phyloP scores from a whole-genome alignment of 257 asterid species.

The Rubia yunnanensis region DNA sequence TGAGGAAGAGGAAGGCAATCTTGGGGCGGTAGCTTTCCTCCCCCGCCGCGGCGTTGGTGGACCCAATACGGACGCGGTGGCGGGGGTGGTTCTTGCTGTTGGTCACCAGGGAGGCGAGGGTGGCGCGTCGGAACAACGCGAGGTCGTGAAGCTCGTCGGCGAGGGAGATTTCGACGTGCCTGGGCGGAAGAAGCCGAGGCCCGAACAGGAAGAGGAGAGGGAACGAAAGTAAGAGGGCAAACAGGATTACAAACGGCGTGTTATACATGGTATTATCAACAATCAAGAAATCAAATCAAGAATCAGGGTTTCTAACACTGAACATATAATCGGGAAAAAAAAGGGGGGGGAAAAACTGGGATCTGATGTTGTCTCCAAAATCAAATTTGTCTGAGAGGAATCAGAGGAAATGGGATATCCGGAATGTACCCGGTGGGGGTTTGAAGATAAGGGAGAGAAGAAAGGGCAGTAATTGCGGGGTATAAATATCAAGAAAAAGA shows the following conservation, averaged over 20 bases:
- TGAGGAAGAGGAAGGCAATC: constrained; percentile 67
- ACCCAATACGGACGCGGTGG: constrained; percentile 17
- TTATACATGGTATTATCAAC: constrained; percentile 27
- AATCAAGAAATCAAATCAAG: neutral
- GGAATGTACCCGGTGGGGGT: neutral
- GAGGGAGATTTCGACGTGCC: constrained; percentile 27
- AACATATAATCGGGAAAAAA: too few species aligned
- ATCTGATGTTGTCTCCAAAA: neutral
- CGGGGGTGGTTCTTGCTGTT: constrained; percentile 1
- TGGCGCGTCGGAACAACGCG: constrained; percentile 54
- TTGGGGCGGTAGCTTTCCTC: constrained; percentile 29
- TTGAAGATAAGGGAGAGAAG: neutral
- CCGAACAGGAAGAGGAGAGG: constrained; percentile 41
- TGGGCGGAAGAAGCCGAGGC: constrained; percentile 39
- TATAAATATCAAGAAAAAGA: neutral
- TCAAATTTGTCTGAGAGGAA: neutral
- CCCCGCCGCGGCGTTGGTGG: constrained; percentile 11
- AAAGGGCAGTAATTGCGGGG: neutral
- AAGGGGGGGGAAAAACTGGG: neutral
- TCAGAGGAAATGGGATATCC: neutral
- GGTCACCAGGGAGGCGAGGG: constrained; percentile 24
- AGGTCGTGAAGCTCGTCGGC: constrained; percentile 66
- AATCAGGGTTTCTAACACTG: neutral
- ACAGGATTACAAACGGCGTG: constrained; percentile 32
- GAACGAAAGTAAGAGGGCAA: constrained; percentile 38